Conservation (phyloP, 495 filamentous ascomycete genomes). For the Clohesyomyces aquaticus region DNA sequence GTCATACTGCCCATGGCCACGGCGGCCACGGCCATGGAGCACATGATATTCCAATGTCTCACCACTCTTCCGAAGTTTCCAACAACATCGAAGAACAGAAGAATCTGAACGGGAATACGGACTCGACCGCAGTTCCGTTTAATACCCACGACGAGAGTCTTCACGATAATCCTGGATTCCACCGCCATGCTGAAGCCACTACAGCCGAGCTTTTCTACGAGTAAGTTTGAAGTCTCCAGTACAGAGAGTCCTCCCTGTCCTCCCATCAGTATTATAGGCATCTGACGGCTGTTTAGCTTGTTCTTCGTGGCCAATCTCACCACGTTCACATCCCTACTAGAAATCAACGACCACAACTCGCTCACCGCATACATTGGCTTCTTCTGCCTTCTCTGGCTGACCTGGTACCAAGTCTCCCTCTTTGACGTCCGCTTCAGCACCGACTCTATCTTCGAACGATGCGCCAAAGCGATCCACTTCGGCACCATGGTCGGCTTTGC, state of each 20-base stretch:
- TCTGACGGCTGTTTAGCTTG: no score
- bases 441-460: slow-evolving; percentile 68
- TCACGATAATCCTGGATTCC: slow-evolving; percentile 39
- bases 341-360: slow-evolving; percentile 44
- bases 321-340: slow-evolving; percentile 41
- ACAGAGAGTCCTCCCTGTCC: no score
- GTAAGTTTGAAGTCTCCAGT: no score
- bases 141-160: slow-evolving; percentile 31
- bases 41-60: background rate
- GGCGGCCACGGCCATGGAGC: background rate
- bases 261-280: no score
- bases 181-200: slow-evolving; percentile 43
- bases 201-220: slow-evolving; percentile 45
- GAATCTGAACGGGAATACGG: slow-evolving; percentile 4
- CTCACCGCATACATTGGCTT: slow-evolving; percentile 63
- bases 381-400: slow-evolving; percentile 71
- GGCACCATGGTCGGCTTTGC: slow-evolving; percentile 49
- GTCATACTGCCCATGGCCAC: background rate
- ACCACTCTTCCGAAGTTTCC: background rate
- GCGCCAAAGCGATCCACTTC: slow-evolving; percentile 66
- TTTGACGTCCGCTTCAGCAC: slow-evolving; percentile 70
- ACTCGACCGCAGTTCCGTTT: slow-evolving; percentile 25
- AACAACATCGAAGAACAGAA: slow-evolving; percentile 16
- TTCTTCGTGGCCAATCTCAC: slow-evolving; percentile 47
- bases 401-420: slow-evolving; percentile 70